These are phyloP conservation scores for Amylostereum chailletii DNA, from an alignment of 1,284 basidiomycete species.

Conservation along the genomic window DNA sequence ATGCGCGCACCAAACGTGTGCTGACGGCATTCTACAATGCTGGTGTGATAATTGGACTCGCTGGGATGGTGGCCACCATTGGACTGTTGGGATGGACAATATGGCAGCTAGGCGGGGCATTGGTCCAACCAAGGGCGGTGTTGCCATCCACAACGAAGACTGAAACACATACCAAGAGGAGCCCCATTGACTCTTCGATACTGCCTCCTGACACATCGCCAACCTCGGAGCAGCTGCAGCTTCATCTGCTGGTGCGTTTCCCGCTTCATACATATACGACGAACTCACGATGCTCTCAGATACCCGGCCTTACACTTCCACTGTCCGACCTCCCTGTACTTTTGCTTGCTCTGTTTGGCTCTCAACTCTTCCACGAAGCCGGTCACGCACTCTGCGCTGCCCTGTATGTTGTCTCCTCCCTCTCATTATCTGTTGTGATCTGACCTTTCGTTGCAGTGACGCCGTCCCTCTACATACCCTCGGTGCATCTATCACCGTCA, in stretches of 20 bases:
- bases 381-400: constrained; percentile 65
- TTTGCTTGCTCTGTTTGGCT: constrained; percentile 44
- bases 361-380: constrained; percentile 59
- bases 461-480: constrained; percentile 45
- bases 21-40: constrained; percentile 37
- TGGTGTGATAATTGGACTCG: constrained; percentile 35
- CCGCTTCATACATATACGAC: background rate
- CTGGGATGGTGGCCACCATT: constrained; percentile 43
- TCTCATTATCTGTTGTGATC: background rate
- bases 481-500: constrained; percentile 46
- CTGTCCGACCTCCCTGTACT: constrained; percentile 54
- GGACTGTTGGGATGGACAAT: constrained; percentile 30
- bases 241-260: background rate
- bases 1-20: constrained; percentile 7
- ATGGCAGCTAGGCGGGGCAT: constrained; percentile 13
- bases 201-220: background rate
- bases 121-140: constrained; percentile 6
- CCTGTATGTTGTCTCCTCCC: constrained; percentile 33
- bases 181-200: background rate
- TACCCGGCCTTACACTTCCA: constrained; percentile 70
- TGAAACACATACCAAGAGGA: constrained; percentile 3
- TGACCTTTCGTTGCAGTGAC: constrained; percentile 27
- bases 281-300: constrained; percentile 27
- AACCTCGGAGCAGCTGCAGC: constrained; percentile 8
- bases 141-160: background rate